Conservation (phyloP, 345 rosid species). For the Hevea brasiliensis region DNA sequence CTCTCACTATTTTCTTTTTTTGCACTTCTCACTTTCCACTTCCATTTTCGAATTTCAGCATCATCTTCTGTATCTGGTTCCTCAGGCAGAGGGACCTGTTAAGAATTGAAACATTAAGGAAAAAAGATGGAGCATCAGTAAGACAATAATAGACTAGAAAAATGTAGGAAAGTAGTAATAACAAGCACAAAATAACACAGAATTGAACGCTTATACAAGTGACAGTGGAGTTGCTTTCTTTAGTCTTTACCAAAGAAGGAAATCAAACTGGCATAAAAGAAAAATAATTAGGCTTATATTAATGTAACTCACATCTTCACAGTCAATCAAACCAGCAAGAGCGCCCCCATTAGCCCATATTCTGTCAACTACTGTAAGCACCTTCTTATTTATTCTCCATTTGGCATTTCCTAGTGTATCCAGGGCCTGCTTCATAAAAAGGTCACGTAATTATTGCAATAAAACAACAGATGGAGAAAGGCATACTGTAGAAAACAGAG, state of each 20-base stretch:
- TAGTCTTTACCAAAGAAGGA: background rate
- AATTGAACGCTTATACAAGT: background rate
- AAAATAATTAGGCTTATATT: constrained; percentile 7
- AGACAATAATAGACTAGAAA: background rate
- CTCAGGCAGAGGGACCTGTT: constrained; percentile 72
- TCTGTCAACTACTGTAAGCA: constrained; percentile 82
- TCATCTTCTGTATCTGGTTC: constrained; percentile 74
- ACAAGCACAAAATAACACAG: background rate
- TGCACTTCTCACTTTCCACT: constrained; percentile 64
- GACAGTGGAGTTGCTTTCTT: background rate
- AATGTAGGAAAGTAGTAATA: background rate
- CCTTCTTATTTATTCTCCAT: constrained; percentile 85
- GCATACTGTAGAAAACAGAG: too few species aligned
- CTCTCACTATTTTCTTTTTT: constrained; percentile 80
- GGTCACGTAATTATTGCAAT: constrained; percentile 20
- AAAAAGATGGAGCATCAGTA: background rate
- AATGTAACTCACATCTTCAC: constrained; percentile 73
- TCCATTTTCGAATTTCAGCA: constrained; percentile 69
- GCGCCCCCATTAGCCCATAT: constrained; percentile 91
- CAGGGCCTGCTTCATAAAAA: constrained; percentile 62
- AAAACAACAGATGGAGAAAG: background rate
- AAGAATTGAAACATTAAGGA: constrained; percentile 5
- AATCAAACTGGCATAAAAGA: constrained; percentile 9
- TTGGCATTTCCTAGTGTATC: constrained; percentile 93
- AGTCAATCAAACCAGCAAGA: constrained; percentile 76